Evolutionary conservation across 208 protist species (phyloP).

Genomic region (Trypanosoma brucei): DNA sequence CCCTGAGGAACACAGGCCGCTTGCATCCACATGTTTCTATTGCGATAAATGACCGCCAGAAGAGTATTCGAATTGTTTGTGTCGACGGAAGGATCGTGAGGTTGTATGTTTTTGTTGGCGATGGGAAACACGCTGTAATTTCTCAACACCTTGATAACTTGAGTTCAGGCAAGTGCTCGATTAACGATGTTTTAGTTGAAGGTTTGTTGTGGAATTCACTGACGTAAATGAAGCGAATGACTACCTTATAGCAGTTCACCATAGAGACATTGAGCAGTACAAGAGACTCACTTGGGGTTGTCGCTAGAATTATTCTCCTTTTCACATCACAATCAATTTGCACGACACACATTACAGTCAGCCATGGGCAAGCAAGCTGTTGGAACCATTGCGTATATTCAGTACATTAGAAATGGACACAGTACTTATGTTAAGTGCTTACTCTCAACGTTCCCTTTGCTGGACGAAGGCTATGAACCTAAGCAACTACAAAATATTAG

Average conservation of each 20-base stretch:
- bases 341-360: slow-evolving; percentile 99
- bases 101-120: slow-evolving; percentile 66
- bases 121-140: slow-evolving; percentile 58
- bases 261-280: slow-evolving; percentile 73
- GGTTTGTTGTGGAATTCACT: slow-evolving; percentile 97
- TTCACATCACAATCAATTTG: slow-evolving; percentile 99
- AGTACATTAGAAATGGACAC: slow-evolving; percentile 97
- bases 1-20: slow-evolving; percentile 61
- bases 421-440: slow-evolving; percentile 96
- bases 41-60: slow-evolving; percentile 62
- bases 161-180: slow-evolving; percentile 48
- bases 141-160: slow-evolving; percentile 54
- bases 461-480: slow-evolving; percentile 96
- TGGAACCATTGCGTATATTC: slow-evolving; percentile 94
- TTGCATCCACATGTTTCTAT: slow-evolving; percentile 88
- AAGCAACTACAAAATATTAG: slow-evolving; percentile 94
- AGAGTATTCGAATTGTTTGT: slow-evolving; percentile 75
- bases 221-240: slow-evolving; percentile 99
- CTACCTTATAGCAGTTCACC: slow-evolving; percentile 93
- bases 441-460: slow-evolving; percentile 97
- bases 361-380: slow-evolving; percentile 99
- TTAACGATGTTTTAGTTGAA: slow-evolving; percentile 86
- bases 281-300: slow-evolving; percentile 88
- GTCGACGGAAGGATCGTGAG: slow-evolving; percentile 84
- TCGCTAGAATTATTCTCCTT: slow-evolving; percentile 98